Conservation (phyloP, 768 basidiomycete species). For the Basidioascus undulatus region DNA sequence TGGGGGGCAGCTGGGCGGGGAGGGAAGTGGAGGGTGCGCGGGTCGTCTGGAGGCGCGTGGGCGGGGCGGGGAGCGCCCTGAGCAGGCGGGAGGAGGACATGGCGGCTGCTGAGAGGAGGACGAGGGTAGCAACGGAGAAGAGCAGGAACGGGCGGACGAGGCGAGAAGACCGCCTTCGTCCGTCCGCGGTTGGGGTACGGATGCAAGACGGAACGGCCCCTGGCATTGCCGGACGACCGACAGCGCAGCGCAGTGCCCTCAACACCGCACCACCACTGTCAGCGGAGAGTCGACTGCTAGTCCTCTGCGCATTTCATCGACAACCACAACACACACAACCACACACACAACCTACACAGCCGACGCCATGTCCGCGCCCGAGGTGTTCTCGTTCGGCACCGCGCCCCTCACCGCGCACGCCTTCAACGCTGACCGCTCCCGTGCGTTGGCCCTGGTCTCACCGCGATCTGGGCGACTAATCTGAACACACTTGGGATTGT, state of each 20-base stretch:
- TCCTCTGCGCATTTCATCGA: constrained; percentile 28
- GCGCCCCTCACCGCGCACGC: constrained; percentile 69
- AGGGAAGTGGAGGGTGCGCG: no score
- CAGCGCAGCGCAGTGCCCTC: background rate
- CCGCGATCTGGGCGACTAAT: background rate
- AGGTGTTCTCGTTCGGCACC: constrained; percentile 55
- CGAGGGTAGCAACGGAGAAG: background rate
- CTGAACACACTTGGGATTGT: background rate
- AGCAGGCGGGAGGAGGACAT: no score
- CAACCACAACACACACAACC: background rate
- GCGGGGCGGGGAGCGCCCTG: no score
- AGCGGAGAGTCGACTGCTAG: constrained; percentile 49
- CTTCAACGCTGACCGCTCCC: constrained; percentile 66
- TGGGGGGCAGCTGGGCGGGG: no score
- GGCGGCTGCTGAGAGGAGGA: background rate
- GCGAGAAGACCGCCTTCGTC: background rate
- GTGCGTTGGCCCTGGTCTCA: constrained; percentile 27
- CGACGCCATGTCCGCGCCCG: constrained; percentile 36
- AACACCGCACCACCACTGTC: background rate
- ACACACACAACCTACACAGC: background rate
- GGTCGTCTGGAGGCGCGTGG: no score
- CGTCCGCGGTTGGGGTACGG: background rate
- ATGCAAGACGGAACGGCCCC: no score
- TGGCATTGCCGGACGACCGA: background rate
- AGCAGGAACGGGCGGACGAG: background rate